These are phyloP conservation scores for Holtermanniella nyarrowii DNA, from an alignment of 768 basidiomycete species.

Conservation along the genomic window DNA sequence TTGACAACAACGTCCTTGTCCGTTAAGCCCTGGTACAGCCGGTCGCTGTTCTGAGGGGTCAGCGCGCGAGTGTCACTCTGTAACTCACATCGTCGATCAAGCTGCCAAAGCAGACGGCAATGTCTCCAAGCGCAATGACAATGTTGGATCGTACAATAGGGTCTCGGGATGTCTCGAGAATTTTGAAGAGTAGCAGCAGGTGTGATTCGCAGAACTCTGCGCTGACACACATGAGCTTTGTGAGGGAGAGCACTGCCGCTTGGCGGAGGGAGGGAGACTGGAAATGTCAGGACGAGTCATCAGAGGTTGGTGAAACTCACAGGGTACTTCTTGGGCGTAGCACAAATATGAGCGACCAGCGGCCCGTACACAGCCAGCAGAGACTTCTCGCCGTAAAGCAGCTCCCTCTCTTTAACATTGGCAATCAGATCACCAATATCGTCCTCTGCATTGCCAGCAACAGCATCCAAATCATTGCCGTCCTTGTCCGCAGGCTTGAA, in stretches of 20 bases:
- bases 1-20: conserved; percentile 82
- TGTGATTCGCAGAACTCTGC: conserved; percentile 86
- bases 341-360: conserved; percentile 79
- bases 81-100: conserved; percentile 90
- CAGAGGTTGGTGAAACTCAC: conserved; percentile 42
- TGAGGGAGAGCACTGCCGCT: conserved; percentile 76
- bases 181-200: conserved; percentile 79
- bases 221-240: conserved; percentile 93
- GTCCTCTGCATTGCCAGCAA: conserved; percentile 94
- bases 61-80: not conserved
- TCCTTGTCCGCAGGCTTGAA: conserved; percentile 46
- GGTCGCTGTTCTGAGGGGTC: conserved; percentile 47
- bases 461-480: conserved; percentile 86
- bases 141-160: conserved; percentile 87
- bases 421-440: conserved; percentile 92
- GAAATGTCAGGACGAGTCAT: not conserved
- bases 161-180: conserved; percentile 83
- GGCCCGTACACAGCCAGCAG: conserved; percentile 78
- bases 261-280: conserved; percentile 80
- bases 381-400: conserved; percentile 72
- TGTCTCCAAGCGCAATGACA: conserved; percentile 93
- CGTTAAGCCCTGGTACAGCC: conserved; percentile 84
- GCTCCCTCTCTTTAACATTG: conserved; percentile 69
- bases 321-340: conserved; percentile 83
- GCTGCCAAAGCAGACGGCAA: conserved; percentile 93